Evolutionary conservation across 805 yeast species (phyloP).

Genomic region (Wickerhamiella siamensis): DNA sequence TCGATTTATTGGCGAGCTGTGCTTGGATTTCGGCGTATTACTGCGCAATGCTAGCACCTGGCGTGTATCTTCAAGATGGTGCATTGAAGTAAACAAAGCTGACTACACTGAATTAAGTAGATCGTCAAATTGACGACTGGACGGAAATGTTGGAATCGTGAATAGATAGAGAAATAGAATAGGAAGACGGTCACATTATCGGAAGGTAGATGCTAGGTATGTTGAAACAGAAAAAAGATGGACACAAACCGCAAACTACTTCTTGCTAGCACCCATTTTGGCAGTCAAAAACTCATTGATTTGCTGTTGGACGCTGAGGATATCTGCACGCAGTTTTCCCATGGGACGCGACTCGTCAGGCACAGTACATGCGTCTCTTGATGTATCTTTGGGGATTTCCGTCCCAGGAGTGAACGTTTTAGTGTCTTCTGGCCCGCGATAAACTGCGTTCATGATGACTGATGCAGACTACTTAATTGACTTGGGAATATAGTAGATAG

Average conservation of each 20-base stretch:
- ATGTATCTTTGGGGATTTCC: constrained; percentile 6
- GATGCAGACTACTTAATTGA: too few species aligned
- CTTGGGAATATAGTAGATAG: too few species aligned
- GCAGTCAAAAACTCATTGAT: constrained; percentile 15
- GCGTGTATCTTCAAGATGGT: background rate
- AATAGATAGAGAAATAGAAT: too few species aligned
- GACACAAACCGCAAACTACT: too few species aligned
- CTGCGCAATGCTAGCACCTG: background rate
- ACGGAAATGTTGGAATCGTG: too few species aligned
- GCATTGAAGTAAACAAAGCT: background rate
- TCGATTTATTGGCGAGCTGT: background rate
- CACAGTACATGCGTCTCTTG: constrained; percentile 13
- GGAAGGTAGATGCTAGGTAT: too few species aligned
- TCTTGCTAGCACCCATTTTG: constrained; percentile 9
- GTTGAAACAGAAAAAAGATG: too few species aligned
- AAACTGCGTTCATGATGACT: background rate
- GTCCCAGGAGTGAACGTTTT: constrained; percentile 7
- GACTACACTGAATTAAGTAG: too few species aligned
- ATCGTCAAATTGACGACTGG: too few species aligned
- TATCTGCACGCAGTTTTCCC: constrained; percentile 13
- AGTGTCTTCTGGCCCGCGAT: constrained; percentile 3
- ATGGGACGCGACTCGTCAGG: constrained; percentile 12
- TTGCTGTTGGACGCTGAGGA: constrained; percentile 16
- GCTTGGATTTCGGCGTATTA: background rate
- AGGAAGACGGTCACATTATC: too few species aligned